A percentile compares a stretch with the other conserved stretches of the same genome.
phyloP scores from a whole-genome alignment of 129 eudicot genomes.

The Oenanthe sinensis region DNA sequence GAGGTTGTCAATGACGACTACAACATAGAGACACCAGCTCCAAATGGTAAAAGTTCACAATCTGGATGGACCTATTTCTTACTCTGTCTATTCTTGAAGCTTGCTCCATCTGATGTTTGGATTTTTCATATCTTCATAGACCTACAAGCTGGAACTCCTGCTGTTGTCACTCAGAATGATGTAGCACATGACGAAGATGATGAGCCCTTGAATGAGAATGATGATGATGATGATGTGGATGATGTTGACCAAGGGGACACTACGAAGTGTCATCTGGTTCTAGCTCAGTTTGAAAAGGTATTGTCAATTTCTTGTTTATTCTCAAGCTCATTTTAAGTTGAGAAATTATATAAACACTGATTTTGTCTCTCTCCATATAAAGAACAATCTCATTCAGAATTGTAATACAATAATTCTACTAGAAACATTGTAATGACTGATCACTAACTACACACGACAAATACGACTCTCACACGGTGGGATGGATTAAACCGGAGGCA shows the following conservation, averaged over 20 bases:
- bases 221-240: conserved; percentile 81
- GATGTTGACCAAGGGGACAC: conserved; percentile 84
- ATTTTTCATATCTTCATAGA: conserved; percentile 30
- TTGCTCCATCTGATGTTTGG: conserved; percentile 17
- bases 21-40: conserved; percentile 11
- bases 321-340: neutral
- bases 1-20: conserved; percentile 7
- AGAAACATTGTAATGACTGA: neutral
- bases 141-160: conserved; percentile 85
- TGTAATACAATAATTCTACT: neutral
- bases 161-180: conserved; percentile 53
- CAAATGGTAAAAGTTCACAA: neutral
- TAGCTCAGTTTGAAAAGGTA: conserved; percentile 98
- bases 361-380: neutral
- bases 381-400: neutral
- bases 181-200: conserved; percentile 68
- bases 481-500: no score
- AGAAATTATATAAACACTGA: neutral
- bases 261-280: conserved; percentile 60
- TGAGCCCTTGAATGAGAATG: conserved; percentile 84
- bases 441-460: neutral
- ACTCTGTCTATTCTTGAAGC: neutral
- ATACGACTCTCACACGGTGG: no score
- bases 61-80: neutral
- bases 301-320: neutral